A percentile compares a stretch with the other conserved stretches of the same genome.
phyloP scores from a whole-genome alignment of 1,284 basidiomycete genomes.

The Tilletia setariae region DNA sequence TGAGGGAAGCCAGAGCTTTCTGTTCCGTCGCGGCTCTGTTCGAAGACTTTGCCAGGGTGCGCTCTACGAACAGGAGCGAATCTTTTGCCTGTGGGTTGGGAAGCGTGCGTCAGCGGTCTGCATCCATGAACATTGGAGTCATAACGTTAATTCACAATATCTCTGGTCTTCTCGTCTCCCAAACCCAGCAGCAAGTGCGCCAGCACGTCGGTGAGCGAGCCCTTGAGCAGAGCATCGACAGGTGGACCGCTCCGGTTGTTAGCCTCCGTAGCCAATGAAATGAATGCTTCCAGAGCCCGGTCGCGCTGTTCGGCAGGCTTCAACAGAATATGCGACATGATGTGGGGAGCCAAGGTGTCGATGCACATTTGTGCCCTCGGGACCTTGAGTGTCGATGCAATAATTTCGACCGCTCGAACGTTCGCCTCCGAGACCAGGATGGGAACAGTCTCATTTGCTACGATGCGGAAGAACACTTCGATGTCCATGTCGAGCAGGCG shows the following conservation, averaged over 20 bases:
- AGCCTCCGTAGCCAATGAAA: constrained; percentile 16
- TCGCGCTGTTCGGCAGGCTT: constrained; percentile 28
- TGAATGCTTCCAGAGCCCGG: constrained; percentile 6
- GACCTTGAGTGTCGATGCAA: constrained; percentile 39
- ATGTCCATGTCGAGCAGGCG: constrained; percentile 44
- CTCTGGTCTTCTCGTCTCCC: constrained; percentile 33
- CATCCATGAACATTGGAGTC: constrained; percentile 41
- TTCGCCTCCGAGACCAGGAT: constrained; percentile 31
- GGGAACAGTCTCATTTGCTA: constrained; percentile 46
- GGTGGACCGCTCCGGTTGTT: constrained; percentile 3
- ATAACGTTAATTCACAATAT: constrained; percentile 18
- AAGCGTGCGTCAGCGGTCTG: constrained; percentile 35
- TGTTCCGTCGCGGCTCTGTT: constrained; percentile 42
- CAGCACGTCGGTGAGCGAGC: constrained; percentile 35
- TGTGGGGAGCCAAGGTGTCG: constrained; percentile 38
- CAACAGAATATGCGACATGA: constrained; percentile 44
- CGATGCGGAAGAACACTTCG: constrained; percentile 45
- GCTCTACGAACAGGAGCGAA: constrained; percentile 20
- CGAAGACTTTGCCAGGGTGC: constrained; percentile 23
- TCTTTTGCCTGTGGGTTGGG: constrained; percentile 20
- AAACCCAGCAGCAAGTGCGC: constrained; percentile 48
- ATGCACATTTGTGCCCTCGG: constrained; percentile 42
- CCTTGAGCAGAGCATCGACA: constrained; percentile 14
- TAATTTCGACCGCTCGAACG: constrained; percentile 32
- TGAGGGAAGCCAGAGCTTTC: constrained; percentile 40